Percentiles rank a stretch among this genome's conserved stretches.
phyloP scores from a whole-genome alignment of 1,139 yeast species.

The Candida albicans region DNA sequence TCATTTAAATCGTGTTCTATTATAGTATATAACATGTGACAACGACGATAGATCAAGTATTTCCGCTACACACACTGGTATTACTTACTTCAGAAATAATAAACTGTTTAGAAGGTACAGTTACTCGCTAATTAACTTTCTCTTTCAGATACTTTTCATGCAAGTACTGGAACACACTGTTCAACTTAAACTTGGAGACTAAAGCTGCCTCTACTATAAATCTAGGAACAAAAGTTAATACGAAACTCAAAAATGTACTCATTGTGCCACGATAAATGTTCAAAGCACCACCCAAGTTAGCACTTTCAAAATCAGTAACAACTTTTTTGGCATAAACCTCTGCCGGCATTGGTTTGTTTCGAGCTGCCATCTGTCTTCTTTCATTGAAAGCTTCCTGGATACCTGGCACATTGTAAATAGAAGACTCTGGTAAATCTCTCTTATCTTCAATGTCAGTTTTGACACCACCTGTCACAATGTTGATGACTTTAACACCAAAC shows the following conservation, averaged over 20 bases:
- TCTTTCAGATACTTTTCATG: slow-evolving; percentile 20
- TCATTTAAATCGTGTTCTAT: too few relatives aligned
- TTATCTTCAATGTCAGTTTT: slow-evolving; percentile 59
- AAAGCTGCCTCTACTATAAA: slow-evolving; percentile 47
- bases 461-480: slow-evolving; percentile 52
- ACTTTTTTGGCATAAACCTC: slow-evolving; percentile 56
- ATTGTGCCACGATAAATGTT: slow-evolving; percentile 55
- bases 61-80: too few relatives aligned
- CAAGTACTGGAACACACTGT: slow-evolving; percentile 24
- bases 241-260: slow-evolving; percentile 39
- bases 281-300: slow-evolving; percentile 40
- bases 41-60: too few relatives aligned
- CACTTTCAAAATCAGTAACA: slow-evolving; percentile 47
- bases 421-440: slow-evolving; percentile 54
- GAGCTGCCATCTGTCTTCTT: slow-evolving; percentile 62
- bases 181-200: slow-evolving; percentile 49
- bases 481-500: slow-evolving; percentile 65
- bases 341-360: slow-evolving; percentile 60
- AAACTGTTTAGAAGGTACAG: too few relatives aligned
- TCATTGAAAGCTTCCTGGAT: slow-evolving; percentile 49
- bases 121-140: not conserved
- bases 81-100: too few relatives aligned
- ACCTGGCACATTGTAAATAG: slow-evolving; percentile 52
- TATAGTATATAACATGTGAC: too few relatives aligned
- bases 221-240: slow-evolving; percentile 45